Evolutionary conservation across 2,329 filamentous ascomycete species (phyloP), one percentile per base, ranked within the genome.

Genomic region (Chrysoporthe cubensis): DNA sequence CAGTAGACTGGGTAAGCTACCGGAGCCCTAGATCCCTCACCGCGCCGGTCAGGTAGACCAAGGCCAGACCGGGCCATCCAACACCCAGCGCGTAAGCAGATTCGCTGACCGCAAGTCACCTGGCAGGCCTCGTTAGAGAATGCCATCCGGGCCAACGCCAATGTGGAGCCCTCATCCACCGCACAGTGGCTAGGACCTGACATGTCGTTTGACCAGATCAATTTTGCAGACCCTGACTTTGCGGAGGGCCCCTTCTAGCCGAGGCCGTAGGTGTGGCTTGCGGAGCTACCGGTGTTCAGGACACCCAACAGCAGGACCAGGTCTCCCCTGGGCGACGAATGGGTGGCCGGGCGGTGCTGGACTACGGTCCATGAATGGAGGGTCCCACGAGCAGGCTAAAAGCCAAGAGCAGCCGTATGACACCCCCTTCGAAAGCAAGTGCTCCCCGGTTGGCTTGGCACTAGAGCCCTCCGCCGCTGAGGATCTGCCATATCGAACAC

Each of bases 91-190:
- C 57, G n/a, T 5, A 4, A 44, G 42, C 48, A 32, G 14, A 62
- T 26, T 34, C 18, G 57, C 64, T 66, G 34, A 66, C 62, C 26
- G 50, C 7, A 62, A 21, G 14, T 37, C n/a, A 69, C 46, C 32
- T 59, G 57, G n/a, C 64, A 65, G 66, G 26, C 46, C 9, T 50
- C 58, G 9, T 43, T 68, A 14, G 68, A 65, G n/a, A 68, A 42
- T 40, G 68, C 66, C 46, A 67, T 68, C 44, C 58, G 66, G 21
- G 62, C 58, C 46, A 66, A 68, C 37, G 62, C 21, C 62, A 57
- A 37, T 37, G 14, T 66, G 32, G 66, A 59, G 32, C 11, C 66
- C 7, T 64, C 60, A 32, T 34, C 32, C 14, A 56, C 64, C 26
- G 46, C 66, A n/a, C 66, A 65, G 52, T 66, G 64, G 64, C 42